A percentile compares a stretch with the other conserved stretches of the same genome.
Evolutionary conservation across 768 basidiomycete species (phyloP).

Genomic region (Exsudoporus frostii): DNA sequence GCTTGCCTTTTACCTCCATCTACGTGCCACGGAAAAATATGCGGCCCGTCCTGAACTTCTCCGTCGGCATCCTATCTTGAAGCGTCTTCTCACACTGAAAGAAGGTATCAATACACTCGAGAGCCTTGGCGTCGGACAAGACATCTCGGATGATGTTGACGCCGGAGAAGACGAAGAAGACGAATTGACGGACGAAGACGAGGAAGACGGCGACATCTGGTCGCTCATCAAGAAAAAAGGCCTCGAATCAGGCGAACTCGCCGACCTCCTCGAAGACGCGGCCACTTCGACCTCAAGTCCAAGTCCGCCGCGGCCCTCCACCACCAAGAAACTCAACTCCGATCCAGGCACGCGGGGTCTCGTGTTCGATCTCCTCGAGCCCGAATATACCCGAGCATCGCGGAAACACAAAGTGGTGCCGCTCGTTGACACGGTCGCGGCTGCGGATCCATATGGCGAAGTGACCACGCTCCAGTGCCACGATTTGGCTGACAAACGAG

Average conservation of each 20-base stretch:
- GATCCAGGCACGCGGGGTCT: conserved; percentile 29
- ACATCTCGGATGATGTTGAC: conserved; percentile 44
- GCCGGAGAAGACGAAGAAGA: conserved; percentile 29
- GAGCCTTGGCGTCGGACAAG: conserved; percentile 71
- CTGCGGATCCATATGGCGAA: conserved; percentile 64
- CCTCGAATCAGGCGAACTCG: conserved; percentile 49
- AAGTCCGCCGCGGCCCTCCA: conserved; percentile 6
- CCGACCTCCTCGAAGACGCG: conserved; percentile 55
- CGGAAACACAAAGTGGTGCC: conserved; percentile 11
- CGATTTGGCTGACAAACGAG: conserved; percentile 81
- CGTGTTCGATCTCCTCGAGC: conserved; percentile 78
- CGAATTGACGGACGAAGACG: conserved; percentile 38
- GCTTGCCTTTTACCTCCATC: conserved; percentile 88
- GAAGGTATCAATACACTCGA: conserved; percentile 79
- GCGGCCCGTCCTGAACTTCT: conserved; percentile 58
- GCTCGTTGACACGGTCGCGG: conserved; percentile 4
- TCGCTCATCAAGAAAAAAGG: conserved; percentile 35
- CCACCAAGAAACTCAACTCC: conserved; percentile 4
- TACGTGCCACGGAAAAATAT: conserved; percentile 70
- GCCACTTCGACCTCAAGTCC: conserved; percentile 10
- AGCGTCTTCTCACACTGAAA: conserved; percentile 78
- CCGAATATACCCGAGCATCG: conserved; percentile 43
- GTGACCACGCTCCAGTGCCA: conserved; percentile 59
- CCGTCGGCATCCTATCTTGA: conserved; percentile 66
- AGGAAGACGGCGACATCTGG: conserved; percentile 45